Evolutionary conservation across 345 rosid species (phyloP).

Genomic region (Salix exigua): DNA sequence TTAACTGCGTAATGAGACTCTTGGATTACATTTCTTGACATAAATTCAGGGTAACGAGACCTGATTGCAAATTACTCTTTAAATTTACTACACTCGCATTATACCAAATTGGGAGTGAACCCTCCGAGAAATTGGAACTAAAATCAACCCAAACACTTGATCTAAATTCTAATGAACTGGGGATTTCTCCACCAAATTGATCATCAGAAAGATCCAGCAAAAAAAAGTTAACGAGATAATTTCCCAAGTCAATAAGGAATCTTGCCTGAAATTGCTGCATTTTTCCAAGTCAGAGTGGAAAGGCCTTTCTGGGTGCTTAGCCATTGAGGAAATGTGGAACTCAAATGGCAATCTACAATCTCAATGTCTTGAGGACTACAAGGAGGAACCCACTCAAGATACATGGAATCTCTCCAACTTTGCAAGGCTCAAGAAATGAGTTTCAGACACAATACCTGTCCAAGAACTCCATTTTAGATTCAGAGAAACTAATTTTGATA

Average conservation of each 20-base stretch:
- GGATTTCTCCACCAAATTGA: slow-evolving; percentile 14
- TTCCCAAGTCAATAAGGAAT: slow-evolving; percentile 22
- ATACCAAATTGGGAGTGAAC: slow-evolving; percentile 50
- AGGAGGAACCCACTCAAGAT: slow-evolving; percentile 12
- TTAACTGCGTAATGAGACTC: too few species aligned
- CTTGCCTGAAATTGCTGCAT: slow-evolving; percentile 19
- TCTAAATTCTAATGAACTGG: slow-evolving; percentile 1
- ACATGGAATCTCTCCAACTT: slow-evolving; percentile 4
- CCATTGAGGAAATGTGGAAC: slow-evolving; percentile 15
- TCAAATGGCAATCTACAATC: slow-evolving; percentile 6
- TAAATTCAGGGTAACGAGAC: background rate
- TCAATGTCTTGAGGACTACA: slow-evolving; percentile 7
- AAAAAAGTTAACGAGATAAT: slow-evolving; percentile 4
- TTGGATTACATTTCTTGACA: too few species aligned
- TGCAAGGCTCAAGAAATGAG: slow-evolving; percentile 15
- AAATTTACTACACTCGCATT: slow-evolving; percentile 42
- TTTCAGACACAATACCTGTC: slow-evolving; percentile 12
- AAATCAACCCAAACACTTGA: slow-evolving; percentile 8
- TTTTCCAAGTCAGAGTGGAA: background rate
- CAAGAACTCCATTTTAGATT: slow-evolving; percentile 20
- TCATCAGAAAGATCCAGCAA: slow-evolving; percentile 10
- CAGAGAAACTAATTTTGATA: slow-evolving; percentile 9
- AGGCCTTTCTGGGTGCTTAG: slow-evolving; percentile 15
- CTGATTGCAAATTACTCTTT: slow-evolving; percentile 43
- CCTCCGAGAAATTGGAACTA: slow-evolving; percentile 44